These are phyloP conservation scores for Sambucus nigra DNA, from an alignment of 129 eudicot genomes.

Conservation along the genomic window DNA sequence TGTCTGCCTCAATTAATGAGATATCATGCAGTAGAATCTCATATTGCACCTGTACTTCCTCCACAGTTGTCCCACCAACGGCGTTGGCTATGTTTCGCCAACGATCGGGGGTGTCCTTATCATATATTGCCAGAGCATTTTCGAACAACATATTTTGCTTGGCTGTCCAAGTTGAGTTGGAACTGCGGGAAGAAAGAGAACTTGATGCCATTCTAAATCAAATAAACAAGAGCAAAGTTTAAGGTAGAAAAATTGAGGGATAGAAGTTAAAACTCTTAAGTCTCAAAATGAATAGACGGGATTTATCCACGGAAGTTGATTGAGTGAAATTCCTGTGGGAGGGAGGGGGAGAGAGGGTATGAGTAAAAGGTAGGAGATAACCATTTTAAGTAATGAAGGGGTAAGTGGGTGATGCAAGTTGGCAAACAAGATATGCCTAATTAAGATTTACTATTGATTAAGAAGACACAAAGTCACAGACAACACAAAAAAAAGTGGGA, in stretches of 20 bases:
- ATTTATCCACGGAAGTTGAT: too few species aligned
- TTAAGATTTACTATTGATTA: not conserved
- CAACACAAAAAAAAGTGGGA: not conserved
- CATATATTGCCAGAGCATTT: constrained; percentile 53
- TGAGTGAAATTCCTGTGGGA: too few species aligned
- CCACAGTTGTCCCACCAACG: constrained; percentile 50
- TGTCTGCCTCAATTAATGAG: not conserved
- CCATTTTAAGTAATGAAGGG: not conserved
- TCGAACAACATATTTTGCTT: constrained; percentile 66
- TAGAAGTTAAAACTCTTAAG: too few species aligned
- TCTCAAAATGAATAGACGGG: too few species aligned
- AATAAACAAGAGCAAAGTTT: too few species aligned
- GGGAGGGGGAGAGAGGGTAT: not conserved
- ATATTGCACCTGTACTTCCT: constrained; percentile 58
- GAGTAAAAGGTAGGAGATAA: not conserved
- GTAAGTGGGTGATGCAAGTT: not conserved
- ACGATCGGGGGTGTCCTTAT: constrained; percentile 60
- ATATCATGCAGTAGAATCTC: constrained; percentile 18
- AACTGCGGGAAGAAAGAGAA: constrained; percentile 3
- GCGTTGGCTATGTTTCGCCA: constrained; percentile 69
- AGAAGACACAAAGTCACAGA: not conserved
- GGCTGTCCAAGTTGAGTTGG: constrained; percentile 39
- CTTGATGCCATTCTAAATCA: constrained; percentile 8
- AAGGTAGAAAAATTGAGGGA: too few species aligned
- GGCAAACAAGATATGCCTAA: not conserved